phyloP scores from a whole-genome alignment of 257 asterid genomes.

The Ballota nigra region DNA sequence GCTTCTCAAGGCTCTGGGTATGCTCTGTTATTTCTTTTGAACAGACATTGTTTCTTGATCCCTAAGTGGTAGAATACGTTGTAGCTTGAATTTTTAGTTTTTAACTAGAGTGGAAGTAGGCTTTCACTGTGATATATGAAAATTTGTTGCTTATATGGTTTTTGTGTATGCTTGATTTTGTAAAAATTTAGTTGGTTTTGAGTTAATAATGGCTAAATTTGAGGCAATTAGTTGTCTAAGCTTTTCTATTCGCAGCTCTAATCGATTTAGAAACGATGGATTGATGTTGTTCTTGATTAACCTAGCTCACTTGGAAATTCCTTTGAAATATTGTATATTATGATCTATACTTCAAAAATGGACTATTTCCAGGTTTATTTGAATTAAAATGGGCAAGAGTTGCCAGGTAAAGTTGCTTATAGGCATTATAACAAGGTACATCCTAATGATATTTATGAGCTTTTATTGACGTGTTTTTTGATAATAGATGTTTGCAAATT shows the following conservation, averaged over 20 bases:
- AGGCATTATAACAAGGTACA: slow-evolving; percentile 65
- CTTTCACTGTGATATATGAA: neutral
- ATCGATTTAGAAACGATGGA: neutral
- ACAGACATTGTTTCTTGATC: neutral
- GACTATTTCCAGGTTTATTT: slow-evolving; percentile 85
- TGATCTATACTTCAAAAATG: no score
- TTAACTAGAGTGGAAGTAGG: neutral
- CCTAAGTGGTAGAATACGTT: neutral
- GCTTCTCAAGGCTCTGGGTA: slow-evolving; percentile 66
- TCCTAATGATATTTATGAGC: slow-evolving; percentile 3
- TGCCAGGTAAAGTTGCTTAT: slow-evolving; percentile 75
- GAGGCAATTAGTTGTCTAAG: neutral
- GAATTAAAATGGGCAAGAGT: slow-evolving; percentile 65
- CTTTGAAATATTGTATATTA: no score
- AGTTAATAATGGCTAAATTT: neutral
- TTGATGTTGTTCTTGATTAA: neutral
- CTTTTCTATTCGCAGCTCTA: neutral
- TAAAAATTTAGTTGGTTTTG: slow-evolving; percentile 6
- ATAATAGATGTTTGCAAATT: neutral
- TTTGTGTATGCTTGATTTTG: neutral
- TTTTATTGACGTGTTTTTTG: neutral
- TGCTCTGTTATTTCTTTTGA: neutral
- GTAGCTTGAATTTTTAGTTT: slow-evolving; percentile 5
- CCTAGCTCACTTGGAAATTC: no score
- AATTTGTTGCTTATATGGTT: neutral